Percentiles rank a stretch among this genome's conserved stretches.
These are phyloP conservation scores for Cornus suecica DNA, from an alignment of 148 eudicot genomes.

Conservation along the genomic window DNA sequence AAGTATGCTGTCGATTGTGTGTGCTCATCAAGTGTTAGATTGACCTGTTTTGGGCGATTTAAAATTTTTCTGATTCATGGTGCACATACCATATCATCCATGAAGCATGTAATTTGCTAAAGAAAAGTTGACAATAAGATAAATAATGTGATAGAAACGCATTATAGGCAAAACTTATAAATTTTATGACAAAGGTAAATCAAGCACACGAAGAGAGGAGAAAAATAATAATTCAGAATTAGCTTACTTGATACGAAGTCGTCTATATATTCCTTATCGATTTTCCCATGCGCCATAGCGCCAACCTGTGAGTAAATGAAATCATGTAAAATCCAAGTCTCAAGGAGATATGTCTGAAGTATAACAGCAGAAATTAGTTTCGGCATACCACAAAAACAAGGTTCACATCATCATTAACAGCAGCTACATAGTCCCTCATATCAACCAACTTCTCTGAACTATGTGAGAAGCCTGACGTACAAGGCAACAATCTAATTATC, in stretches of 20 bases:
- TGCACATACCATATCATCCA: neutral
- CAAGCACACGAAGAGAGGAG: neutral
- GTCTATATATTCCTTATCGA: conserved; percentile 61
- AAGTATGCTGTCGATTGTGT: neutral
- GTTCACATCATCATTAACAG: conserved; percentile 49
- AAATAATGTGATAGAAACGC: no score
- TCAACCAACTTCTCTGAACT: conserved; percentile 89
- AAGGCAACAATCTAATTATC: conserved; percentile 14
- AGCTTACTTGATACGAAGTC: conserved; percentile 77
- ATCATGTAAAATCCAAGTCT: conserved; percentile 12
- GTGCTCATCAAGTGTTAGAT: neutral
- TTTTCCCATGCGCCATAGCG: conserved; percentile 98
- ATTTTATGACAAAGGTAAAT: no score
- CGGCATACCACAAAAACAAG: conserved; percentile 87
- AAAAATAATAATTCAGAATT: neutral
- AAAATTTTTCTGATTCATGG: neutral
- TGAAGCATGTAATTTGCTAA: no score
- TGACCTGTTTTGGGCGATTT: neutral
- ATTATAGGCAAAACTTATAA: no score
- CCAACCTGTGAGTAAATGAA: conserved; percentile 60
- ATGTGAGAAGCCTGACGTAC: conserved; percentile 70
- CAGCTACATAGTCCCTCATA: conserved; percentile 64
- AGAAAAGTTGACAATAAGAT: no score
- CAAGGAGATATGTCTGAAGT: neutral
- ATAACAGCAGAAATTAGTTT: neutral